Evolutionary conservation across 202 grass and related monocot species (phyloP), one percentile per base, ranked within the genome.

Genomic region (Carex arenaria): DNA sequence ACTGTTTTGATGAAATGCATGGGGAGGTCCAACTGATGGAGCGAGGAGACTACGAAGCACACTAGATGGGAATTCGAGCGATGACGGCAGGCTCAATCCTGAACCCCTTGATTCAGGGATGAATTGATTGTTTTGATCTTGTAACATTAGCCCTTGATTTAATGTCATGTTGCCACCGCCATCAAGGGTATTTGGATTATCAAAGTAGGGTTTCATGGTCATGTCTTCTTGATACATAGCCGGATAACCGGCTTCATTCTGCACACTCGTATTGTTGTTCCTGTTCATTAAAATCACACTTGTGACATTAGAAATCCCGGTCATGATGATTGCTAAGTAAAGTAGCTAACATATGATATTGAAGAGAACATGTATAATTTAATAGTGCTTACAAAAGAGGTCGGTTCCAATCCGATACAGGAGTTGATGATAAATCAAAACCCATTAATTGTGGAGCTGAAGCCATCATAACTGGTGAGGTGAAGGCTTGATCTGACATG

Each of bases 41-140:
- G 89, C 94, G 61, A 97, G 52, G 52, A 97, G 90, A 80, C 89
- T 93, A 70, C 90, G 68, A 17, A 93, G 86, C 72, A 90, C 32
- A 8, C 90, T 89, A 2, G 86, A 82, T 22, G 88, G 93, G 52
- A 90, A 84, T 7, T 83, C 86, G 56, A 92, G 90, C 1, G 88
- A 85, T 4, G 90, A 87, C 10, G 80, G 83, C 36, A 82, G 30
- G 64, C 61, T 82, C n/a, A 68, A 67, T 5, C 70, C 72, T 1
- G 57, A 85, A 63, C 42, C 61, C 59, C 70, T 47, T 78, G 32
- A 52, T 76, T 62, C 72, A 23, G 67, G 65, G 31, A 86, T 86
- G 61, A 69, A 63, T 69, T 79, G 43, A 68, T 63, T 80, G 17
- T 20, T 36, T 59, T 79, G 45, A 38, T 85, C 73, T 85, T 63